A percentile compares a stretch with the other conserved stretches of the same genome.
Conservation (phyloP, 2,329 filamentous ascomycete species). For the Myriosclerotinia duriaeana region DNA sequence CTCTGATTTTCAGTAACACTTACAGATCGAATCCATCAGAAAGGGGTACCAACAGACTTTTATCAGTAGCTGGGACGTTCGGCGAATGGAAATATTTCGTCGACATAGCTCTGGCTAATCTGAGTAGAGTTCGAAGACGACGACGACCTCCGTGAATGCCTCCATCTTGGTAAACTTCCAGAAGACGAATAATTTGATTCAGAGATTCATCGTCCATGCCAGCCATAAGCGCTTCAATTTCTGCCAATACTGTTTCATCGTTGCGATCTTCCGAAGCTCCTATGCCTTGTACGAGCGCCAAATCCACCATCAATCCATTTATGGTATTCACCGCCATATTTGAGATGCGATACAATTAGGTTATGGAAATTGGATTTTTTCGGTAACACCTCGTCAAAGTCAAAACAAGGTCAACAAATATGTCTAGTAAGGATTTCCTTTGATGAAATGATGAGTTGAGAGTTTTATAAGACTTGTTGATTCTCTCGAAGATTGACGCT, state of each 20-base stretch:
- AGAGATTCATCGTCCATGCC: not conserved
- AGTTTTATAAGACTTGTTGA: not conserved
- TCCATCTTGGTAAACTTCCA: no score
- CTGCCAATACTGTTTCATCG: not conserved
- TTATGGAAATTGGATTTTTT: not conserved
- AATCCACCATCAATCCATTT: not conserved
- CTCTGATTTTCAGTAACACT: not conserved
- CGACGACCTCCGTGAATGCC: rapidly evolving
- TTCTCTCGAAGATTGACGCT: not conserved
- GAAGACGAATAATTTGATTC: not conserved
- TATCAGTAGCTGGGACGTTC: not conserved
- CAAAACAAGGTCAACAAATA: no score
- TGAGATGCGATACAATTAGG: not conserved
- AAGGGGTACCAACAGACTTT: not conserved
- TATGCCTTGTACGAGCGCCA: not conserved
- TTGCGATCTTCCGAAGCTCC: not conserved
- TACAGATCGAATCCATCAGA: not conserved
- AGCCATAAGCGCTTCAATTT: not conserved
- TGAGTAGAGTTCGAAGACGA: not conserved
- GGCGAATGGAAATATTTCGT: not conserved
- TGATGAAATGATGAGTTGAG: not conserved
- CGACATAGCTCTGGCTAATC: not conserved
- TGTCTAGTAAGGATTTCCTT: not conserved
- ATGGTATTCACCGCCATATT: not conserved
- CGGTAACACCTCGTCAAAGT: no score